Evolutionary conservation across 176 grass and related monocot species (phyloP), one percentile per base, ranked within the genome.

Genomic region (Sorghum bicolor): DNA sequence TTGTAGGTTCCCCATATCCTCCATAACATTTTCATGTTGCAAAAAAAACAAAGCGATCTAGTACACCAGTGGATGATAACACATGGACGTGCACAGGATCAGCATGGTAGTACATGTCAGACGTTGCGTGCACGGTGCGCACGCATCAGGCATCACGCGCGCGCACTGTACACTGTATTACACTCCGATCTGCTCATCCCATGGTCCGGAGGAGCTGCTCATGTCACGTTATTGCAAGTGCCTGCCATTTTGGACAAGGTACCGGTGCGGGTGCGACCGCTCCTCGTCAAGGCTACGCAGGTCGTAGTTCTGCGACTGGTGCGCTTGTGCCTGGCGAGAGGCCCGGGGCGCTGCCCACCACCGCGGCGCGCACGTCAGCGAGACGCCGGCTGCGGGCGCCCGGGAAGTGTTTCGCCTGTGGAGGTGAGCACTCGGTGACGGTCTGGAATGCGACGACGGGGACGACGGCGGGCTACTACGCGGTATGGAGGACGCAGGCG

Each of bases 231-330:
- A 93, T 71, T 85, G 72, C 86, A 78, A 84, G 25, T 83, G 77
- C 28, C 36, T 86, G 6, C 77, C 84, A 58, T 64, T 80, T 64
- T 96, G 91, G 58, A 91, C 78, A 1, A 83, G 77, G 31, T 74
- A 88, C 16, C 34, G 70, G 45, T 83, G 72, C 43, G 66, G 52
- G 48, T 33, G 77, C 22, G 20, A 14, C 44, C 44, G 44, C 14
- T 47, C 44, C 44, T 47, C 44, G 14, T 14, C 44, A 16, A 5
- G 44, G 44, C 44, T 15, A 14, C 5, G 44, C 19, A 17, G 50
- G 50, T 53, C 50, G 50, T 53, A 53, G 50, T 53, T 17, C 37
- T 64, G 83, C 74, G 38, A 32, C 19, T 29, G 72, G 13, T 38
- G 82, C 25, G 43, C 43, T 14, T 67, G 82, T 10, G 73, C 62